Evolutionary conservation across 2,329 filamentous ascomycete species (phyloP), one percentile per base, ranked within the genome.

Genomic region (Blastomyces percursus): DNA sequence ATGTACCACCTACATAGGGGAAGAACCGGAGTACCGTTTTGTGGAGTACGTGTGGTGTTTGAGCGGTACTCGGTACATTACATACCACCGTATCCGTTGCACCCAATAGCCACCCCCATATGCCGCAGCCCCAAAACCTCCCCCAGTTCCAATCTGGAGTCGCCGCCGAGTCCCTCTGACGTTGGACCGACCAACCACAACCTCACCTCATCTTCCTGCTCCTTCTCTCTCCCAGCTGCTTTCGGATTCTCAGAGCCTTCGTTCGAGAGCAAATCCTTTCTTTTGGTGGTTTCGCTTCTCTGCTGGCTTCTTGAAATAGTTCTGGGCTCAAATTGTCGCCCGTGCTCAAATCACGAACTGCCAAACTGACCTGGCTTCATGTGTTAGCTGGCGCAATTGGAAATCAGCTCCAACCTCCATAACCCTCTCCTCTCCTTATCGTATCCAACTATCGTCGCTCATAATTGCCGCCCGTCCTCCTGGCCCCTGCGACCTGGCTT

Each of bases 161-260:
- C 35, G 54, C 54, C 35, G 54, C n/a, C 54, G 52, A 55, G 21
- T 51, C 27, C 48, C 46, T 52, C 59, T 60, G 59, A 60, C 46
- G 59, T 60, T 60, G 59, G 50, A 60, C 59, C 50, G 42, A 30
- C 57, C 57, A 54, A 42, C 57, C 57, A 60, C 59, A 44, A 59
- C 56, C 56, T 42, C 55, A 24, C 40, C 44, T 5, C 30, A 4
- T 19, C 42, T 44, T 40, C 14, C 21, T 27, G 2, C 30, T 24
- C 11, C 42, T 32, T 14, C 38, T 19, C 24, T 48, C 27, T 14
- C 11, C 50, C 42, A 54, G 14, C 50, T 46, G 24, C 51, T 3
- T 44, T 27, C 21, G 52, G n/a, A 55, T 55, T 55, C 30, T 21
- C 27, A 51, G 50, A 21, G 35, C 56, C 56, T 8, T 46, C 38